A percentile compares a stretch with the other conserved stretches of the same genome.
These are phyloP conservation scores for Clohesyomyces aquaticus DNA, from an alignment of 495 filamentous ascomycete genomes.

Conservation along the genomic window DNA sequence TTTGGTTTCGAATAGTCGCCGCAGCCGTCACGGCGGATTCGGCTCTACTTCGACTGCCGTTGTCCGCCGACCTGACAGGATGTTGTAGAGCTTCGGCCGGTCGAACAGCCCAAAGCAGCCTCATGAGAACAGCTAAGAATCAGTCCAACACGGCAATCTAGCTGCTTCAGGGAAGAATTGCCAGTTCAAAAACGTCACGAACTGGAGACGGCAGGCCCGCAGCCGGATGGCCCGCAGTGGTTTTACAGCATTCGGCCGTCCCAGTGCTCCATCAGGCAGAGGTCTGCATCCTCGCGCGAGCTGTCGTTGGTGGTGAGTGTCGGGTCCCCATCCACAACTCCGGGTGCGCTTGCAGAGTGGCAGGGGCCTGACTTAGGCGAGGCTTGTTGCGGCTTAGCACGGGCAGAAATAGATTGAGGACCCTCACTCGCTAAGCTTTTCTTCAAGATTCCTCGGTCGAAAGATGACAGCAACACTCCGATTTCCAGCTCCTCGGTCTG, in stretches of 20 bases:
- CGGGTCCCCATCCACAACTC: conserved; percentile 25
- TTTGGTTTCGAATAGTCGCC: neutral
- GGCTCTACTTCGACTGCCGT: too few species aligned
- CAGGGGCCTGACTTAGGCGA: conserved; percentile 2
- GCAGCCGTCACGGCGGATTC: too few species aligned
- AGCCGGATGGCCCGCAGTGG: conserved; percentile 1
- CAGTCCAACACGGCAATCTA: too few species aligned
- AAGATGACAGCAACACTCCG: conserved; percentile 13
- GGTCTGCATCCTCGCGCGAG: neutral
- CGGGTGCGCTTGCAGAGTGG: conserved; percentile 6
- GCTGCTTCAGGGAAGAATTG: conserved; percentile 1
- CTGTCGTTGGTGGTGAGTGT: conserved; percentile 12
- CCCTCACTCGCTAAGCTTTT: conserved; percentile 9
- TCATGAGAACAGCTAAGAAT: conserved; percentile 2
- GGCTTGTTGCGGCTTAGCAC: conserved; percentile 12
- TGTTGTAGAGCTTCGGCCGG: too few species aligned
- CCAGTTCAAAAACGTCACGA: conserved; percentile 15
- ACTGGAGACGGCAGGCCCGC: conserved; percentile 2
- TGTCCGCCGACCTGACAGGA: too few species aligned
- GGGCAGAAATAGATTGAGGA: conserved; percentile 24
- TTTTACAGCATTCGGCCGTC: neutral
- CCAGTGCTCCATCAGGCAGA: neutral
- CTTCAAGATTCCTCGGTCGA: conserved; percentile 6
- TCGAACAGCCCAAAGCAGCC: too few species aligned
- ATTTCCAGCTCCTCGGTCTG: neutral